phyloP scores from a whole-genome alignment of 2,329 filamentous ascomycete genomes.

The Ascocoryne sarcoides region DNA sequence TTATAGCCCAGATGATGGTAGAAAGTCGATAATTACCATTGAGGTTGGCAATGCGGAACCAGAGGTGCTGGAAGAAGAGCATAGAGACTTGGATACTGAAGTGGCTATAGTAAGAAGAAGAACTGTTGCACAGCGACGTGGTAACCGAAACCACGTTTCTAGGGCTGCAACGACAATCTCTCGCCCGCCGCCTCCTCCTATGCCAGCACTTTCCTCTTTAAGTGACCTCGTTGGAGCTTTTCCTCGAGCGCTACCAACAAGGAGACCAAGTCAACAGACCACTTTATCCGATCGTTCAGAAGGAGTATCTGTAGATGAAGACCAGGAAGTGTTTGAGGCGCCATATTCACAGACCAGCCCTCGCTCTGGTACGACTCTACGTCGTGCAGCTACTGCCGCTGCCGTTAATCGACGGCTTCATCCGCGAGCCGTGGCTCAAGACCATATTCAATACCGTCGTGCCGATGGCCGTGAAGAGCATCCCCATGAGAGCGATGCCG shows the following conservation, averaged over 20 bases:
- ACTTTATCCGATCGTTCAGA: conserved; percentile 15
- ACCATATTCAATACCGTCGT: conserved; percentile 53
- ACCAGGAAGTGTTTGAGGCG: conserved; percentile 50
- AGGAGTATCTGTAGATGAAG: conserved; percentile 24
- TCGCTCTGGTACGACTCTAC: conserved; percentile 60
- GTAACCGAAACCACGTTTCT: conserved; percentile 38
- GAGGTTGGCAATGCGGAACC: conserved; percentile 65
- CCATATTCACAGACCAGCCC: conserved; percentile 67
- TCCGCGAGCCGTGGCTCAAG: conserved; percentile 44
- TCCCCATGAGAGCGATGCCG: conserved; percentile 78
- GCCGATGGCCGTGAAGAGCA: conserved; percentile 63
- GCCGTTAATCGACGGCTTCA: conserved; percentile 62
- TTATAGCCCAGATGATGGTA: conserved; percentile 48
- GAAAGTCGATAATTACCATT: conserved; percentile 51
- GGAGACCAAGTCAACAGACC: conserved; percentile 14
- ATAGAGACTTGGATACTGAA: conserved; percentile 65
- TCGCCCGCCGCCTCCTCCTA: conserved; percentile 11
- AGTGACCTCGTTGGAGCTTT: conserved; percentile 15
- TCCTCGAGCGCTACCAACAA: conserved; percentile 9
- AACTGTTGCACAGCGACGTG: conserved; percentile 56
- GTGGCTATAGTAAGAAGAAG: conserved; percentile 70
- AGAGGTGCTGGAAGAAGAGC: conserved; percentile 64
- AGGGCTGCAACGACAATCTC: conserved; percentile 38
- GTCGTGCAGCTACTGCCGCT: conserved; percentile 67
- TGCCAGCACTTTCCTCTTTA: conserved; percentile 19